Base-by-base conservation (phyloP, 169 alveolate genomes). In the Eimeria zaria region DNA sequence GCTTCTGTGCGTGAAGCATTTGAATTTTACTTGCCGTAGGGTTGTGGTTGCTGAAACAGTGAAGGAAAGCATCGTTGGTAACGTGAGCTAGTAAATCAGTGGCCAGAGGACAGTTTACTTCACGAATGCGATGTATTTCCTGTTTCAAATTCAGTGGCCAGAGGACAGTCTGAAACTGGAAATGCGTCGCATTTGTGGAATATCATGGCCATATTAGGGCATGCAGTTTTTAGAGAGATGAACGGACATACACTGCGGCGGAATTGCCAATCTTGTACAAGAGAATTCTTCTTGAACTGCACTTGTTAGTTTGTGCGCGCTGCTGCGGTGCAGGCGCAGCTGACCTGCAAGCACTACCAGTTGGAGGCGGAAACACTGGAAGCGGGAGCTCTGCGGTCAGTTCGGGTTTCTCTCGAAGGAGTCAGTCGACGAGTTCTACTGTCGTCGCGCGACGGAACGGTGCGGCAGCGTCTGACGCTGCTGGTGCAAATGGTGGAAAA, bases 341-440 rank as follows among this genome's bases (percentile, higher is more conserved):
- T 39, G 92, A 85, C 16, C 9, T 39, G 74, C 92, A 85, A 22
- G 60, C 80, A 33, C 53, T 39, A 18, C 16, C 80, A 39, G 92
- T 30, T 60, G 92, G 92, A 18, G 92, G 92, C 36, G 92, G 78
- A 36, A 44, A 53, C 41, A 39, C 78, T 39, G 62, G 67, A 11
- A 22, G 44, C 48, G 73, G 36, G 39, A 51, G 78, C 62, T 46
- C 62, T 20, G 92, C 80, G 5, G 60, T 41, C 2, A 33, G 81
- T 12, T 41, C 74, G 53, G 78, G 92, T 39, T 18, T 53, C 48
- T 33, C 80, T 55, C 92, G 92, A 60, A 24, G 92, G 55, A 39
- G 80, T 53, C 92, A 85, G 62, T 85, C 92, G 78, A 48, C 92
- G 22, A 41, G 58, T 7, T 33, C 80, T 14, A 39, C 92, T 24